These are phyloP conservation scores for Acacia pycnantha DNA, from an alignment of 331 rosid species.

Conservation along the genomic window DNA sequence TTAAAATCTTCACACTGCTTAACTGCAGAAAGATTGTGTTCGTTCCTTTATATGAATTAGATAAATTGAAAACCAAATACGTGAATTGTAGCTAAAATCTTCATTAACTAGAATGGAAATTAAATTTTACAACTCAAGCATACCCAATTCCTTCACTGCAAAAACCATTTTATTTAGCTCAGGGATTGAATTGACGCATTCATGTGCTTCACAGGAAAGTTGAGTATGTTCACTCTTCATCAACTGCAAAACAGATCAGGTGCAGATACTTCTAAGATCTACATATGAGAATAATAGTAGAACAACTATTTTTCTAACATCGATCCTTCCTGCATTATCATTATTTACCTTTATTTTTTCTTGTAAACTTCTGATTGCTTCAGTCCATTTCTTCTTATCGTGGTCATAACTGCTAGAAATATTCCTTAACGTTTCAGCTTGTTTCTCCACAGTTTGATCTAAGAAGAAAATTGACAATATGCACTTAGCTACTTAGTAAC, in stretches of 20 bases:
- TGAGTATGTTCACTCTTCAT: conserved; percentile 63
- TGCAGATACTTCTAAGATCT: conserved; percentile 6
- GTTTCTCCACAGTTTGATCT: conserved; percentile 80
- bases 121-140: conserved; percentile 23
- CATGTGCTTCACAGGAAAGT: conserved; percentile 75
- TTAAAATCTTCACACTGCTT: conserved; percentile 76
- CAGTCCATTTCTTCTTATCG: conserved; percentile 68
- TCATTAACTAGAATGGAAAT: conserved; percentile 17
- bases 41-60: conserved; percentile 28
- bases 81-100: conserved; percentile 8
- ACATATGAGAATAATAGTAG: background rate
- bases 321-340: conserved; percentile 5
- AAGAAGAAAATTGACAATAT: conserved; percentile 30
- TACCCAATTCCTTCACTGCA: conserved; percentile 82
- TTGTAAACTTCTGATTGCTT: conserved; percentile 55
- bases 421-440: conserved; percentile 59
- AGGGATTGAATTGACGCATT: conserved; percentile 82
- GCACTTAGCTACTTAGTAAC: conserved; percentile 33
- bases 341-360: conserved; percentile 58
- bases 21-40: conserved; percentile 47
- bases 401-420: conserved; percentile 59
- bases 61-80: conserved; percentile 5
- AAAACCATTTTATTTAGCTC: conserved; percentile 77
- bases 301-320: conserved; percentile 2
- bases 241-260: conserved; percentile 52